Conservation (phyloP, 139 green algal species). For the Micractinium sp. region DNA sequence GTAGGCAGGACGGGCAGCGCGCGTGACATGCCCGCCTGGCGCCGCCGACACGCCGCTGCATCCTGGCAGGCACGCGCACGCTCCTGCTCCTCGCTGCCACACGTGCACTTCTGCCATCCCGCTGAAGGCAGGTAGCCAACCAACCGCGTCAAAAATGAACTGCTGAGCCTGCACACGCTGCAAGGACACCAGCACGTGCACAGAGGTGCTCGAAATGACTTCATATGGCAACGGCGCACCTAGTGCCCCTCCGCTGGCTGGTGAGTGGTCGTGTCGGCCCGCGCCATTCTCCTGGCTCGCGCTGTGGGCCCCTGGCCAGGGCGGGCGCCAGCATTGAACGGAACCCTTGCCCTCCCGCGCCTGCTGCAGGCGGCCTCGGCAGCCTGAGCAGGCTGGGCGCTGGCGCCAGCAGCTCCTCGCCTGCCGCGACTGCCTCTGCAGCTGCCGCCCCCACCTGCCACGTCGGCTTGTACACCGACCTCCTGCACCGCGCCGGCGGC, state of each 20-base stretch:
- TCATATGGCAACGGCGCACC: background rate
- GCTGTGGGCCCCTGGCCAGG: background rate
- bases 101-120: too few relatives aligned
- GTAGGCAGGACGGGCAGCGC: too few relatives aligned
- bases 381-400: background rate
- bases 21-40: too few relatives aligned
- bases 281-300: background rate
- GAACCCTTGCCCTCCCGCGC: too few relatives aligned
- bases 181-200: too few relatives aligned
- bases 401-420: background rate
- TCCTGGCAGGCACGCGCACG: too few relatives aligned
- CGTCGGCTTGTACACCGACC: constrained; percentile 10
- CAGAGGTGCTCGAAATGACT: too few relatives aligned
- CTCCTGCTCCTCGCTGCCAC: too few relatives aligned
- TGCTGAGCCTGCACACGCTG: too few relatives aligned
- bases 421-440: background rate
- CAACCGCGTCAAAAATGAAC: too few relatives aligned
- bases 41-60: too few relatives aligned
- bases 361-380: background rate
- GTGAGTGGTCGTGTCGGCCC: background rate
- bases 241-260: background rate
- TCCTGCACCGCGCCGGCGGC: constrained; percentile 48
- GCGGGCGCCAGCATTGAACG: background rate
- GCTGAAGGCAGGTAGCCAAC: too few relatives aligned
- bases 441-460: background rate